Base-by-base conservation (phyloP, 2,329 filamentous ascomycete genomes). In the Sporothrix dimorphospora region DNA sequence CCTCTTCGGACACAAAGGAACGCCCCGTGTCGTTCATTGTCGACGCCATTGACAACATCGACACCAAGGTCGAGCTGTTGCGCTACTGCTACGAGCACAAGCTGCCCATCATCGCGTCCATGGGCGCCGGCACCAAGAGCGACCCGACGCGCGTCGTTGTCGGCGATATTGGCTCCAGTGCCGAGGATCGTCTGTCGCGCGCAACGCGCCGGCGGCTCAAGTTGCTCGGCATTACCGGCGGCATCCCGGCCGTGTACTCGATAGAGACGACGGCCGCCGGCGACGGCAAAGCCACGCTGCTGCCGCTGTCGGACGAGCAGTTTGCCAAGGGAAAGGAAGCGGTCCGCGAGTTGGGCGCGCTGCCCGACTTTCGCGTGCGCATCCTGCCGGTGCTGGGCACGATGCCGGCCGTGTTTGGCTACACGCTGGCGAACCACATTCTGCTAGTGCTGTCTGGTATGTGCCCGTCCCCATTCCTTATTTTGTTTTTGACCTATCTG, bases 41-140 rank as follows among this genome's bases (percentile, higher is more conserved):
- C 47, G 96, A 99, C 81, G 97, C 95, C 27, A 99, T 99, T 76
- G 96, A 99, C 81, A 98, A 99, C 79, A 98, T 99, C 74, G 93
- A 97, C 69, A 97, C 94, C 70, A 99, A 99, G 83, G 95, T 99
- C 3, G 92, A 91, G 21, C 84, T 99, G 71, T 85, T 99, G 53
- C 90, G 94, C 77, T 97, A 97, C 82, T 99, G 96, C 82, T 87
- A 94, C 79, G 88, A 90, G 73, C 87, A 94, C 78, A 85, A 87
- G 1, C 84, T 98, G 34, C 91, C 90, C 0, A 94, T 99, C 38
- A 94, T 99, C 74, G 96, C 94, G 19, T 93, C 94, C 42, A 98
- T 98, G 94, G 96, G 96, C 0, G 96, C 96, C 0, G 96, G 94
- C 0, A 98, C 94, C 82, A 99, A 98, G 84, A 95, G 93, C 61